Conservation (phyloP, 768 basidiomycete species). For the Suillus tomentosus region DNA sequence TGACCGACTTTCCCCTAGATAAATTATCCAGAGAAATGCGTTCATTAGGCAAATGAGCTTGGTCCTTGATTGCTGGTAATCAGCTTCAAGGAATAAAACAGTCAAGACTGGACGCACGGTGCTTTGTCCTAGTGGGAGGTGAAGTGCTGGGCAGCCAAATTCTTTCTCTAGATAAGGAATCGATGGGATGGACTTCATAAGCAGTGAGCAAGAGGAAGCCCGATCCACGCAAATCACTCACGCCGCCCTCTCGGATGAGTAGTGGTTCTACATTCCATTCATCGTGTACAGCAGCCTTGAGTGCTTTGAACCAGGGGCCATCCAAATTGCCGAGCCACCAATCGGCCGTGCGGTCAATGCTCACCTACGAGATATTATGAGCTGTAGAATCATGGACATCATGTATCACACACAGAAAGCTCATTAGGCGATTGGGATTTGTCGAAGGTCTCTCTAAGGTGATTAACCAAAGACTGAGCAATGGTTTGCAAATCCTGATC, state of each 20-base stretch:
- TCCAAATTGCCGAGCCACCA: slow-evolving; percentile 96
- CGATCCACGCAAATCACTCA: slow-evolving; percentile 39
- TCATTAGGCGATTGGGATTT: slow-evolving; percentile 66
- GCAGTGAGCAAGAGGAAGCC: slow-evolving; percentile 3
- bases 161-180: slow-evolving; percentile 92
- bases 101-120: slow-evolving; percentile 51
- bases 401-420: slow-evolving; percentile 52
- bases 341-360: slow-evolving; percentile 80
- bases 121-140: slow-evolving; percentile 93
- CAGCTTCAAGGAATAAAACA: slow-evolving; percentile 6
- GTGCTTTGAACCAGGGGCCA: slow-evolving; percentile 81
- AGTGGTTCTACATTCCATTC: slow-evolving; percentile 89
- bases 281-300: slow-evolving; percentile 79
- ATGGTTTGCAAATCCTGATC: slow-evolving; percentile 83
- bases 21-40: slow-evolving; percentile 85
- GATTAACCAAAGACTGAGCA: slow-evolving; percentile 56
- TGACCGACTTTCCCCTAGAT: slow-evolving; percentile 70
- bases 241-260: slow-evolving; percentile 91
- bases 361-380: slow-evolving; percentile 49
- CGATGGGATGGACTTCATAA: slow-evolving; percentile 82
- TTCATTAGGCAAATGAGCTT: slow-evolving; percentile 93
- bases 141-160: slow-evolving; percentile 86
- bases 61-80: slow-evolving; percentile 54
- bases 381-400: background rate
- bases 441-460: slow-evolving; percentile 61